A percentile compares a stretch with the other conserved stretches of the same genome.
Conservation (phyloP, 306 rosid genomes). For the Quillaja saponaria region DNA sequence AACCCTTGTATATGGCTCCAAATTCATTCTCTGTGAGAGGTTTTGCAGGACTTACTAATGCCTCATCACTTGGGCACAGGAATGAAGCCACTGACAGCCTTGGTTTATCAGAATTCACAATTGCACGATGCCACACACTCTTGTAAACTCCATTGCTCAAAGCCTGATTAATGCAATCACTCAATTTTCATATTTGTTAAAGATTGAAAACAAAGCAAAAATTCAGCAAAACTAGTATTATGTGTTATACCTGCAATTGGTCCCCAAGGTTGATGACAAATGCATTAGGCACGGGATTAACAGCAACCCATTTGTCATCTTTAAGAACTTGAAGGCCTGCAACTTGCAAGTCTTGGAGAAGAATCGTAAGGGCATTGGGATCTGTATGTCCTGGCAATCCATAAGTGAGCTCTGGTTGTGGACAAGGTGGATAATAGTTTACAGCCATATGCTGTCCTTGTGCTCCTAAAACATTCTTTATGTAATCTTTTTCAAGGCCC, state of each 20-base stretch:
- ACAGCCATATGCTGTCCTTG: conserved; percentile 99
- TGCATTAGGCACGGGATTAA: conserved; percentile 76
- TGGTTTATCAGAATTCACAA: conserved; percentile 73
- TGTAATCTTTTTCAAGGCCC: conserved; percentile 63
- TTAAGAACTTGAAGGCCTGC: conserved; percentile 86
- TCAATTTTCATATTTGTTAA: background rate
- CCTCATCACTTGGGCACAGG: conserved; percentile 64
- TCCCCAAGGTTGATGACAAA: conserved; percentile 86
- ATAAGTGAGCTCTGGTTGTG: conserved; percentile 83
- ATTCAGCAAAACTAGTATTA: background rate
- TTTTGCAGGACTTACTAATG: conserved; percentile 66
- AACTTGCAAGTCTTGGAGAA: conserved; percentile 69
- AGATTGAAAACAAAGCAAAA: background rate
- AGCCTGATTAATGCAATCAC: conserved; percentile 55
- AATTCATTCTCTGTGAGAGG: conserved; percentile 48
- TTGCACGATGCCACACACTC: conserved; percentile 94
- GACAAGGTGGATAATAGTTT: conserved; percentile 88
- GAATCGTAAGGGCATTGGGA: conserved; percentile 87
- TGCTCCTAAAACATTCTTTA: conserved; percentile 56
- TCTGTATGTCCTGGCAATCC: conserved; percentile 94
- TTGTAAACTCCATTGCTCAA: conserved; percentile 79
- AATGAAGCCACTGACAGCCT: conserved; percentile 79
- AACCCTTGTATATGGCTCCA: conserved; percentile 56
- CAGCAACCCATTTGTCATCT: conserved; percentile 75
- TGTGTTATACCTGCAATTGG: conserved; percentile 69